phyloP scores from a whole-genome alignment of 495 filamentous ascomycete genomes.

The Glonium stellatum region DNA sequence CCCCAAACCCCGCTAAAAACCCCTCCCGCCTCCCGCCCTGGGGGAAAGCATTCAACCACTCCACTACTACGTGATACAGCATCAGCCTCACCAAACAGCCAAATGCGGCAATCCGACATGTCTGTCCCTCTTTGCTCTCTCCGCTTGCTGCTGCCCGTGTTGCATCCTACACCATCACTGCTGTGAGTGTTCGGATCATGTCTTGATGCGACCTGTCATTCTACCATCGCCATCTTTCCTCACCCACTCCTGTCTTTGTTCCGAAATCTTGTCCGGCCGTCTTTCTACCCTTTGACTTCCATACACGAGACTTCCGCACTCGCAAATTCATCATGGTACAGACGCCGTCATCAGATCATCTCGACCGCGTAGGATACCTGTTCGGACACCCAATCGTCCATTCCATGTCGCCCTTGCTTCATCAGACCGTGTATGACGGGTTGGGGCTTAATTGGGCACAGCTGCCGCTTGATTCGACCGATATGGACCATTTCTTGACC shows the following conservation, averaged over 20 bases:
- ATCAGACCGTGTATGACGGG: constrained; percentile 55
- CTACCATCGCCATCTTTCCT: not conserved
- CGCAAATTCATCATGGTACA: constrained; percentile 2
- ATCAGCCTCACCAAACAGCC: too few species aligned
- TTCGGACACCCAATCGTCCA: constrained; percentile 57
- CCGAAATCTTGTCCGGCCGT: not conserved
- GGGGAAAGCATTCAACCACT: not conserved
- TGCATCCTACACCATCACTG: too few species aligned
- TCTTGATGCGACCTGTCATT: too few species aligned
- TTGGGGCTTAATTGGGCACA: constrained; percentile 57
- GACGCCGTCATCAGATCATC: constrained; percentile 28
- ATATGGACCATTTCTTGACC: constrained; percentile 48
- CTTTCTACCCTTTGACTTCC: not conserved
- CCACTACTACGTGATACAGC: too few species aligned
- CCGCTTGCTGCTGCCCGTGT: too few species aligned
- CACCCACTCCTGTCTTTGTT: not conserved
- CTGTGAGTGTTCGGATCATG: too few species aligned
- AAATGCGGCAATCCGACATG: too few species aligned
- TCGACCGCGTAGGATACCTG: constrained; percentile 47
- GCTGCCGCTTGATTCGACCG: constrained; percentile 47
- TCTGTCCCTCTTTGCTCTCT: too few species aligned
- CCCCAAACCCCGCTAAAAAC: too few species aligned
- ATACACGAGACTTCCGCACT: not conserved
- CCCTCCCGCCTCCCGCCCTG: not conserved
- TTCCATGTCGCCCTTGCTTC: constrained; percentile 64